Percentiles rank a stretch among this genome's conserved stretches.
These are phyloP conservation scores for Elaeis oleifera DNA, from an alignment of 202 grass and related monocot species.

Conservation along the genomic window DNA sequence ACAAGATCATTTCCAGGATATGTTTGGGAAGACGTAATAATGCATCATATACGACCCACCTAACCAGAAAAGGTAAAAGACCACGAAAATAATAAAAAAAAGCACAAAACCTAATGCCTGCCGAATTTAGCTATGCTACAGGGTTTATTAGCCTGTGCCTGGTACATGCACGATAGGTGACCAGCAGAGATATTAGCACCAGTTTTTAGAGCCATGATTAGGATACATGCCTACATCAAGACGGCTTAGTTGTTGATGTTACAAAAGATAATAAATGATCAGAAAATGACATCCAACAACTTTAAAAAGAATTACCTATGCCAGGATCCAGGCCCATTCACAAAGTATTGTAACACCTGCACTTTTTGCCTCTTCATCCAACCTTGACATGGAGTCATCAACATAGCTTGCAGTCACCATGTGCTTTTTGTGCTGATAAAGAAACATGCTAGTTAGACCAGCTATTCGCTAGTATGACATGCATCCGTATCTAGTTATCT, in stretches of 20 bases:
- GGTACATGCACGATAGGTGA: too few species aligned
- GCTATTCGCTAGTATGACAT: background rate
- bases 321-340: conserved; percentile 99
- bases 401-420: conserved; percentile 94
- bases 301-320: conserved; percentile 48
- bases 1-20: too few species aligned
- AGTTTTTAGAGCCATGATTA: too few species aligned
- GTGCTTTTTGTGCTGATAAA: conserved; percentile 55
- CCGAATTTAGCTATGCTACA: too few species aligned
- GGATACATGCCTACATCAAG: too few species aligned
- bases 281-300: conserved; percentile 2
- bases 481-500: background rate
- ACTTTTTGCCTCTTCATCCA: conserved; percentile 55
- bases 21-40: too few species aligned
- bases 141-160: too few species aligned
- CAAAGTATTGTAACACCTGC: conserved; percentile 79
- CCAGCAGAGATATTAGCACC: too few species aligned
- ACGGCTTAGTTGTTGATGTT: background rate
- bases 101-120: too few species aligned
- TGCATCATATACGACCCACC: too few species aligned
- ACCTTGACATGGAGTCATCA: conserved; percentile 83
- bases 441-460: background rate
- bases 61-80: too few species aligned
- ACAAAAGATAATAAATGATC: background rate
- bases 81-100: too few species aligned